Percentiles rank a stretch among this genome's conserved stretches.
Conservation (phyloP, 225 moss, liverwort and hornwort genomes). For the Marchantia paleacea region DNA sequence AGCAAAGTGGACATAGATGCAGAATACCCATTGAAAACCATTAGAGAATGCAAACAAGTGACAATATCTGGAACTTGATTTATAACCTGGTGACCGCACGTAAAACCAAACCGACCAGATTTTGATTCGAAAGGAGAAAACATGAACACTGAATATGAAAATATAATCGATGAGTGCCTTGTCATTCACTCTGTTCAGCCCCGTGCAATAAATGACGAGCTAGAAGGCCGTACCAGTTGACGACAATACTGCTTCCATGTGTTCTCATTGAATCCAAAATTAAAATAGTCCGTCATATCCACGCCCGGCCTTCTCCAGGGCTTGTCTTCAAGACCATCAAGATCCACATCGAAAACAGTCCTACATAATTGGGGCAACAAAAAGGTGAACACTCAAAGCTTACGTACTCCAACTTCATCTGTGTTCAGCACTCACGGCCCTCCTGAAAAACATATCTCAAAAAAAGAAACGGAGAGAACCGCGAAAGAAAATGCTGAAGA, state of each 20-base stretch:
- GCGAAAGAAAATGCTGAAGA: neutral
- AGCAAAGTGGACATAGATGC: too few relatives aligned
- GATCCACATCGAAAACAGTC: slow-evolving; percentile 99
- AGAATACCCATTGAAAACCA: too few relatives aligned
- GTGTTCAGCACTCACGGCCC: neutral
- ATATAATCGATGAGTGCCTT: too few relatives aligned
- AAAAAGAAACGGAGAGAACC: neutral
- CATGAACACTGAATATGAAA: too few relatives aligned
- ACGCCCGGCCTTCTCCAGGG: slow-evolving; percentile 90
- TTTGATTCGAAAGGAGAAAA: too few relatives aligned
- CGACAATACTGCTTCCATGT: slow-evolving; percentile 98
- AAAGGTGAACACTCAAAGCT: neutral
- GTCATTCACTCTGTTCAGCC: too few relatives aligned
- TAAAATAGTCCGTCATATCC: slow-evolving; percentile 90
- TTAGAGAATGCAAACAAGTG: too few relatives aligned
- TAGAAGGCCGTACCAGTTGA: slow-evolving; percentile 63
- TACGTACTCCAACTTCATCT: neutral
- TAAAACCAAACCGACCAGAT: too few relatives aligned
- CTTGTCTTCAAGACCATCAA: slow-evolving; percentile 92
- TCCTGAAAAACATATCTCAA: neutral
- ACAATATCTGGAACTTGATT: too few relatives aligned
- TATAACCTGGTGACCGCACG: too few relatives aligned
- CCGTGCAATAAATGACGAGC: neutral
- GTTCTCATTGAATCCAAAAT: slow-evolving; percentile 87
- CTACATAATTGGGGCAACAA: slow-evolving; percentile 47